These are phyloP conservation scores for Microstroma glucosiphilum DNA, from an alignment of 1,284 basidiomycete species.

Conservation along the genomic window DNA sequence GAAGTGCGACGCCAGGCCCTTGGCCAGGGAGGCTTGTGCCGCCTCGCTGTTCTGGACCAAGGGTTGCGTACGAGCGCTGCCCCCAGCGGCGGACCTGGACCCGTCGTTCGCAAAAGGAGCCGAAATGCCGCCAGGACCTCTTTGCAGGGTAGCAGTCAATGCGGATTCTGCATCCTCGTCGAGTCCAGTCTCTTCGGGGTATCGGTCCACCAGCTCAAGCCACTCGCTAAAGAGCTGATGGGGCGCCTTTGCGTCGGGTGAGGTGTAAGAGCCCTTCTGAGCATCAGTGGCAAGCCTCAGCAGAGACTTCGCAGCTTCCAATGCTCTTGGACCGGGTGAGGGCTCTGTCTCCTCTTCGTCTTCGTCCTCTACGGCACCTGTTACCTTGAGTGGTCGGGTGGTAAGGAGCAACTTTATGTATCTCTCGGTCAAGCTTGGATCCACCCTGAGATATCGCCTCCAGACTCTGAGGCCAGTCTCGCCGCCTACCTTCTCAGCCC, in stretches of 20 bases:
- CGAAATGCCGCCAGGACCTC: not conserved
- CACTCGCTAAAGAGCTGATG: constrained; percentile 90
- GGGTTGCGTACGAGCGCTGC: too few relatives aligned
- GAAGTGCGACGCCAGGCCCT: not conserved
- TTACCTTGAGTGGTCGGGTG: not conserved
- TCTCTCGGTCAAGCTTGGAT: constrained; percentile 48
- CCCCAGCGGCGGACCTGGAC: too few relatives aligned
- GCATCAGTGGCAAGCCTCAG: constrained; percentile 77
- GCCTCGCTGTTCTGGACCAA: not conserved
- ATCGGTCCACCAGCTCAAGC: constrained; percentile 83
- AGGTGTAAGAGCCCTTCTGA: constrained; percentile 71
- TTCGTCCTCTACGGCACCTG: constrained; percentile 18
- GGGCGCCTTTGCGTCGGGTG: constrained; percentile 88
- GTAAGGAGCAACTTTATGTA: constrained; percentile 40
- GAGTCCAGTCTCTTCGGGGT: constrained; percentile 85
- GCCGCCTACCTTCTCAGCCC: constrained; percentile 82
- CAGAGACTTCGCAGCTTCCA: constrained; percentile 88
- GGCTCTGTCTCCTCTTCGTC: constrained; percentile 21
- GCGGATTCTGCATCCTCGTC: constrained; percentile 61
- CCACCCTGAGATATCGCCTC: constrained; percentile 71
- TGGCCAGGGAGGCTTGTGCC: not conserved
- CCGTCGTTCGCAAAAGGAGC: too few relatives aligned
- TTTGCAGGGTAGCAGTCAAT: not conserved
- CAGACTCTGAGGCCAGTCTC: constrained; percentile 78
- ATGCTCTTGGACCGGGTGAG: constrained; percentile 57